These are phyloP conservation scores for Hygrocybe coccinea DNA, from an alignment of 768 basidiomycete genomes.

Conservation along the genomic window DNA sequence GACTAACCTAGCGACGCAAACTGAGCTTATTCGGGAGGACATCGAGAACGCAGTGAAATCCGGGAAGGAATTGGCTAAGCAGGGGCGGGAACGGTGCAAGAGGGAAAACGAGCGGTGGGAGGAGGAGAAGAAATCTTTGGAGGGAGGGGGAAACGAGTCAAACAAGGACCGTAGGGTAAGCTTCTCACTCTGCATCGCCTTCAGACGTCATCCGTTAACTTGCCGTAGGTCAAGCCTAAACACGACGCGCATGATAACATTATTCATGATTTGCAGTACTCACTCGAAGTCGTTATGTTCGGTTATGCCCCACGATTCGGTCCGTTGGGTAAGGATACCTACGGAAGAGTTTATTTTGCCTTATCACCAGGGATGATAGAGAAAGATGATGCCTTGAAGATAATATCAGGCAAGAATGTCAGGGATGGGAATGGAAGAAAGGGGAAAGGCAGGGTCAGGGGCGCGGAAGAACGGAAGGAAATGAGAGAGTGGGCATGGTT, in stretches of 20 bases:
- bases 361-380: slow-evolving; percentile 57
- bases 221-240: slow-evolving; percentile 39
- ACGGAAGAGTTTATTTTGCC: slow-evolving; percentile 65
- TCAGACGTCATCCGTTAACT: not conserved
- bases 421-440: slow-evolving; percentile 27
- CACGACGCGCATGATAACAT: slow-evolving; percentile 37
- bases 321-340: slow-evolving; percentile 62
- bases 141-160: slow-evolving; percentile 8
- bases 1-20: slow-evolving; percentile 46
- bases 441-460: slow-evolving; percentile 37
- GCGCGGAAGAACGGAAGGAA: slow-evolving; percentile 46
- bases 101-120: slow-evolving; percentile 60
- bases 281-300: slow-evolving; percentile 44
- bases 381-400: slow-evolving; percentile 46
- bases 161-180: slow-evolving; percentile 25
- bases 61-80: slow-evolving; percentile 48
- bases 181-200: slow-evolving; percentile 2
- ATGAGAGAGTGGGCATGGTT: slow-evolving; percentile 72
- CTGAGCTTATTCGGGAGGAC: slow-evolving; percentile 49
- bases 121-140: slow-evolving; percentile 33
- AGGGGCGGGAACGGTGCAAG: slow-evolving; percentile 48
- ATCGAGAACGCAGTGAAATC: slow-evolving; percentile 56
- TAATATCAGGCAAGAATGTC: slow-evolving; percentile 14
- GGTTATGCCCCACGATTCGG: slow-evolving; percentile 49
- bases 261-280: slow-evolving; percentile 43